Base-by-base conservation (phyloP, 257 asterid genomes). In the Solanum virginianum region DNA sequence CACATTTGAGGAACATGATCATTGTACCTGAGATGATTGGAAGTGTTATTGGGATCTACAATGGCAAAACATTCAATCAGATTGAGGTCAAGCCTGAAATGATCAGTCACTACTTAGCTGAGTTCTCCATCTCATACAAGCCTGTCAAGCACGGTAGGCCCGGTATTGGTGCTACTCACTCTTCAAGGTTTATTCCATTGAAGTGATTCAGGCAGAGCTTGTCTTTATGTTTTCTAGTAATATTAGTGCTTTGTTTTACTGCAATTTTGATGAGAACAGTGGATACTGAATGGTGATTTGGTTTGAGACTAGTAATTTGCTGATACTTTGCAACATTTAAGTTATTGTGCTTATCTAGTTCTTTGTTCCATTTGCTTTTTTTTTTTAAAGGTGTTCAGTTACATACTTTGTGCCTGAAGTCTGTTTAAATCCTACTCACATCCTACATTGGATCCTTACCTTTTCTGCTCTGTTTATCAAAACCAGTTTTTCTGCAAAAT, bases 21-120 rank as follows among this genome's bases (percentile, higher is more conserved):
- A 86, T 86, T 51, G 88, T 83, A 4, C 88, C 88, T 6, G 88
- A 86, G 88, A 86, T 86, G 88, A 86, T 86, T 32, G 88, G 88
- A 51, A 86, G 88, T 7, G 88, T 86, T 20, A 82, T 84, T 74
- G 86, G 86, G 24, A 80, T 84, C 81, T 84, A 84, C 75, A 84
- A 84, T 74, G 86, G 86, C 6, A 83, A 83, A 54, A 83, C 86
- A 6, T 83, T 83, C 56, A 83, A 83, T 17, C 86, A 83, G 60
- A 69, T 83, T 83, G 86, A 83, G 70, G 86, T 83, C 41, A 83
- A 83, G 82, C 86, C 86, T 18, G 86, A 83, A 51, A 83, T 83
- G 86, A 83, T 83, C 36, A 68, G 86, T 59, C 86, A 83, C 69
- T 83, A 77, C 17, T 20, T 70, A 10, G 87, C 84, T 7, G 85